phyloP scores from a whole-genome alignment of 805 yeast species.

The Debaryomyces hansenii region DNA sequence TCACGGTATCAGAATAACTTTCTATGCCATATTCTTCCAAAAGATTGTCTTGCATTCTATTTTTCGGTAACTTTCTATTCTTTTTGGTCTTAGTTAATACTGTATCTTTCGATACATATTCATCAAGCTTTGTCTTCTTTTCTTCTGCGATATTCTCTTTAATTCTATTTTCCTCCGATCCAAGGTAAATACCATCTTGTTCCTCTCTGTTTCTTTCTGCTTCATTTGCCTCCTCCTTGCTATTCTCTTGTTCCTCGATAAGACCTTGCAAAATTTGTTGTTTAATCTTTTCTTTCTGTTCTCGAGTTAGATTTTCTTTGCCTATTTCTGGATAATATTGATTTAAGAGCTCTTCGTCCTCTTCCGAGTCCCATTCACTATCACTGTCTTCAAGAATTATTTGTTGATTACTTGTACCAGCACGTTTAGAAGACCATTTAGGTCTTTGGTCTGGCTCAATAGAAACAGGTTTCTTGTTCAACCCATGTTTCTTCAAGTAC shows the following conservation, averaged over 20 bases:
- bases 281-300: slow-evolving; percentile 37
- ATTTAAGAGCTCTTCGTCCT: slow-evolving; percentile 39
- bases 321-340: slow-evolving; percentile 42
- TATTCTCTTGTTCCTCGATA: slow-evolving; percentile 11
- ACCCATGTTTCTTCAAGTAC: slow-evolving; percentile 43
- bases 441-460: slow-evolving; percentile 12
- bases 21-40: slow-evolving; percentile 41
- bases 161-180: slow-evolving; percentile 16
- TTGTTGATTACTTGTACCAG: slow-evolving; percentile 5
- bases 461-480: slow-evolving; percentile 14
- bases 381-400: slow-evolving; percentile 28
- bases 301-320: slow-evolving; percentile 29
- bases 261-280: slow-evolving; percentile 31
- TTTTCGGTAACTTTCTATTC: slow-evolving; percentile 29
- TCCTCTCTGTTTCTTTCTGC: slow-evolving; percentile 9
- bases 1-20: slow-evolving; percentile 28
- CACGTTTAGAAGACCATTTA: slow-evolving; percentile 37
- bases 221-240: slow-evolving; percentile 10
- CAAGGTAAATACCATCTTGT: slow-evolving; percentile 40
- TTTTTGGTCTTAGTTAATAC: slow-evolving; percentile 12
- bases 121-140: slow-evolving; percentile 10
- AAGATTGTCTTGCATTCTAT: slow-evolving; percentile 30
- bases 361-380: slow-evolving; percentile 40
- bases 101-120: slow-evolving; percentile 18
- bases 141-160: slow-evolving; percentile 2